Base-by-base conservation (phyloP, 208 protist genomes). In the Wallacemonas collosoma region DNA sequence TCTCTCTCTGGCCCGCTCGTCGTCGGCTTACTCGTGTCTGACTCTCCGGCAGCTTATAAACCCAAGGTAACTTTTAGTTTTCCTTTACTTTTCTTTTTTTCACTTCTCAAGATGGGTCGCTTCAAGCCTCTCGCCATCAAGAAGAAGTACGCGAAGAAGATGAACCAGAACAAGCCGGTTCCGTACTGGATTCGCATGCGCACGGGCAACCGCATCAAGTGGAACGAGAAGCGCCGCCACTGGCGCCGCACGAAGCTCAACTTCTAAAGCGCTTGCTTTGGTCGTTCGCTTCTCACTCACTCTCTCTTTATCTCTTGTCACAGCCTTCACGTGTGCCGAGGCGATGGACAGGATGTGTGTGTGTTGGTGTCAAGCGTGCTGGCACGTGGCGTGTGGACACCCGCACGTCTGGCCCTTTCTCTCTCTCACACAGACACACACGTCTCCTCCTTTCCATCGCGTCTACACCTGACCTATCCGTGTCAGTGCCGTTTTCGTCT, bases 161-260 rank as follows among this genome's bases (percentile, higher is more conserved):
- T 95, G 72, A 96, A 94, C 67, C 91, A 97, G 85, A 98, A 98
- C 91, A 87, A 88, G 76, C 93, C 95, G 48, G 87, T 98, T 44
- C 95, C 95, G 55, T 98, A 96, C 84, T 98, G 90, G 89, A 94
- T 97, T 66, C 92, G 95, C 70, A 85, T 98, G 44, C 91, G 88
- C 74, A 97, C 93, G 26, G 94, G 88, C 60, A 97, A 97, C 76
- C 87, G 83, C 76, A 95, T 98, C 75, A 94, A 94, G 86, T 98
- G 93, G 87, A 98, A 98, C 82, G 89, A 94, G 79, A 98, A 98
- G 91, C 91, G 95, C 86, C 93, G 95, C 79, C 93, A 98, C 88
- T 98, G 95, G 95, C 91, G 94, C 80, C 93, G 95, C 86, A 97
- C 94, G 72, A 98, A 98, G 92, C 90, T 98, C 72, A 87, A 95